Evolutionary conservation across 192 early-diverging fungal species (phyloP).

Genomic region (Coemansia sp.): DNA sequence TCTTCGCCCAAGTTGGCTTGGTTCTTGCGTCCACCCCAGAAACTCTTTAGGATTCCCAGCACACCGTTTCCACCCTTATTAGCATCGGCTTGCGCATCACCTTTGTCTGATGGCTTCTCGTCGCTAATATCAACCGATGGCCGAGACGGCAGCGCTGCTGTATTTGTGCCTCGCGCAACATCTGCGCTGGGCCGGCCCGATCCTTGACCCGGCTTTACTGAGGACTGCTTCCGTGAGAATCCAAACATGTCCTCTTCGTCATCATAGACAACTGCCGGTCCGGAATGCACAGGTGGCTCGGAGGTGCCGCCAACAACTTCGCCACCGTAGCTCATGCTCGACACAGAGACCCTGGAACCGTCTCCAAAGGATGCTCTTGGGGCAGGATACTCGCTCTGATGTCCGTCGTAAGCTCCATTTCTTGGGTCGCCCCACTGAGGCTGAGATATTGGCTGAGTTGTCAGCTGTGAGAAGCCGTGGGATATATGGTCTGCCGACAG

Average conservation of each 20-base stretch:
- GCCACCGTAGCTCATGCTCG: constrained; percentile 1
- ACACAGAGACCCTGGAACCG: neutral
- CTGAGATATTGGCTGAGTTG: constrained; percentile 10
- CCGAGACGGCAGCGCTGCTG: constrained; percentile 9
- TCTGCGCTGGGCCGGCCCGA: constrained; percentile 26
- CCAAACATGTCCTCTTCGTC: constrained; percentile 55
- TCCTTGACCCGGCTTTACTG: constrained; percentile 3
- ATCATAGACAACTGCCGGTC: constrained; percentile 13
- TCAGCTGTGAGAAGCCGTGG: neutral
- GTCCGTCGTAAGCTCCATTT: neutral
- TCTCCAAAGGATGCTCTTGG: constrained; percentile 20
- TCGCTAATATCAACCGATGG: constrained; percentile 16
- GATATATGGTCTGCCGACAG: constrained; percentile 1
- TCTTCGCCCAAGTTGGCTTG: constrained; percentile 89
- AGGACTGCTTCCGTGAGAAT: constrained; percentile 36
- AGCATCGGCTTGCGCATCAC: constrained; percentile 36
- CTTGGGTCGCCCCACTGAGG: constrained; percentile 43
- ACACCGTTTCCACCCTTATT: constrained; percentile 60
- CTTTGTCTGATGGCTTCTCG: constrained; percentile 13
- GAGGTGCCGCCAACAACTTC: neutral
- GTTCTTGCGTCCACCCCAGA: constrained; percentile 52
- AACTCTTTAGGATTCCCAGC: constrained; percentile 50
- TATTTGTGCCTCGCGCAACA: constrained; percentile 10
- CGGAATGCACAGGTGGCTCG: neutral
- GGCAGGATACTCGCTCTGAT: constrained; percentile 17